These are phyloP conservation scores for Cutaneotrichosporon spelunceum DNA, from an alignment of 1,284 basidiomycete species.

Conservation along the genomic window DNA sequence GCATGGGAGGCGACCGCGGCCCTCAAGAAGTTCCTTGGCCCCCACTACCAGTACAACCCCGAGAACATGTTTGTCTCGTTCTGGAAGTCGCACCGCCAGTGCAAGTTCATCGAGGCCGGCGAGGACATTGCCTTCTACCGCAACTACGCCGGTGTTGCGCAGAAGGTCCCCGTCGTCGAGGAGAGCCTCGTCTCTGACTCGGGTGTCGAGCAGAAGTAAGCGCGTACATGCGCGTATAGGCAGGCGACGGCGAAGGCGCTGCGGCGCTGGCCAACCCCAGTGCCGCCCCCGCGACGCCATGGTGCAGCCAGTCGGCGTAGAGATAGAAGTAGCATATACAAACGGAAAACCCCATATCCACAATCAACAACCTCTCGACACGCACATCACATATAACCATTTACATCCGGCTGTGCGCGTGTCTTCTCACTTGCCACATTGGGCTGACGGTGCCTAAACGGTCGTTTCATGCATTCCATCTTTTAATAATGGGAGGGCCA, in stretches of 20 bases:
- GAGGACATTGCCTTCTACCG: slow-evolving; percentile 90
- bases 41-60: slow-evolving; percentile 55
- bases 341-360: slow-evolving; percentile 4
- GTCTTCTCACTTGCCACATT: slow-evolving; percentile 8
- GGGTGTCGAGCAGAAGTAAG: slow-evolving; percentile 63
- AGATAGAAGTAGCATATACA: slow-evolving; percentile 7
- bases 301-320: not conserved
- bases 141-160: slow-evolving; percentile 73
- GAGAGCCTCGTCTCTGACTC: slow-evolving; percentile 72
- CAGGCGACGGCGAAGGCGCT: not conserved
- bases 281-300: not conserved
- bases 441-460: slow-evolving; percentile 11
- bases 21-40: slow-evolving; percentile 72
- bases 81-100: slow-evolving; percentile 55
- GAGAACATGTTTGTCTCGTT: slow-evolving; percentile 57
- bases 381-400: not conserved
- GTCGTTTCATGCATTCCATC: slow-evolving; percentile 12
- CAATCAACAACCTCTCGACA: not conserved
- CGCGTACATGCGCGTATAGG: not conserved
- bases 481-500: not conserved
- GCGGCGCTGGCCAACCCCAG: not conserved
- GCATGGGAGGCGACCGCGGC: slow-evolving; percentile 88
- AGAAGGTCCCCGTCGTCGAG: slow-evolving; percentile 60
- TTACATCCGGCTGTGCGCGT: slow-evolving; percentile 8
- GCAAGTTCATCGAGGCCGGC: slow-evolving; percentile 81